Evolutionary conservation across 768 basidiomycete genomes (phyloP).

Genomic region (Hypsizygus marmoreus): DNA sequence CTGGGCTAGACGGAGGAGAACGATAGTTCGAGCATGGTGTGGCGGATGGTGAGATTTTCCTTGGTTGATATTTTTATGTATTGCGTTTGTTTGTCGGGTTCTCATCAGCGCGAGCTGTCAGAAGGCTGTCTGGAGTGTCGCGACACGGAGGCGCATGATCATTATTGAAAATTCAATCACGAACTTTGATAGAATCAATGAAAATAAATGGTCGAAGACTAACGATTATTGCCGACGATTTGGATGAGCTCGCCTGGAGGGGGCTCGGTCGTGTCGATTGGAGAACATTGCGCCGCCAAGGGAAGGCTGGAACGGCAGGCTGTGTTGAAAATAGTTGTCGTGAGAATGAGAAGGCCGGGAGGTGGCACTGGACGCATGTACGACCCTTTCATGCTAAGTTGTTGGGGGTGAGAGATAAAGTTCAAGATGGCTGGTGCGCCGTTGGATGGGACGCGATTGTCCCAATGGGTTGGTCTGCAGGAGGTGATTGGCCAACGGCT

Average conservation of each 20-base stretch:
- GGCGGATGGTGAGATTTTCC: constrained; percentile 14
- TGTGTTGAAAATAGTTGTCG: not conserved
- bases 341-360: not conserved
- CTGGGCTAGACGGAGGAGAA: constrained; percentile 38
- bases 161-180: too few relatives aligned
- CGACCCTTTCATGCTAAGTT: constrained; percentile 23
- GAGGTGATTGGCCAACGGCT: constrained; percentile 9
- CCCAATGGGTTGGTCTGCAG: constrained; percentile 14
- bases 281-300: too few relatives aligned
- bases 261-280: too few relatives aligned
- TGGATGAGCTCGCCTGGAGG: too few relatives aligned
- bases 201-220: too few relatives aligned
- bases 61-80: not conserved
- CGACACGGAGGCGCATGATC: not conserved
- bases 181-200: not conserved
- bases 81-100: not conserved
- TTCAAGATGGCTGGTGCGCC: constrained; percentile 32
- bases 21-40: constrained; percentile 26
- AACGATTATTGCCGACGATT: too few relatives aligned
- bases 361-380: not conserved
- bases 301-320: too few relatives aligned
- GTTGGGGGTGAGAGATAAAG: constrained; percentile 32
- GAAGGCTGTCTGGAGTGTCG: not conserved
- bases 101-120: constrained; percentile 1
- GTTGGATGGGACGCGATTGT: constrained; percentile 14